Evolutionary conservation across 768 basidiomycete species (phyloP), one percentile per base, ranked within the genome.

Genomic region (Flagelloscypha sp.): DNA sequence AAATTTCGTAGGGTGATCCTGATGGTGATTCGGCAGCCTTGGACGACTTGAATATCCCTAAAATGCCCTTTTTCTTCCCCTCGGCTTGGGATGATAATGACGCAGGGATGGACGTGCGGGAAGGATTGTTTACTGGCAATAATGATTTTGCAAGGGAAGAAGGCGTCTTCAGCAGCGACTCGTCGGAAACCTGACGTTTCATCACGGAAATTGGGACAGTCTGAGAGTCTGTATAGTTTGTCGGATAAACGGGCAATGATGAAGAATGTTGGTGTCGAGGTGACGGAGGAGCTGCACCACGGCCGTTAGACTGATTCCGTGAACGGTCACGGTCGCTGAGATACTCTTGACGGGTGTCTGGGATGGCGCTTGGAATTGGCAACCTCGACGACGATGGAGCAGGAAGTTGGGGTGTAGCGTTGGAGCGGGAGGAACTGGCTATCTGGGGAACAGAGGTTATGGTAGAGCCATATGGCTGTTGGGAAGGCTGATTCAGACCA

Each of bases 141-240:
- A 69, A 70, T 0, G 62, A 62, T 3, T 61, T 70, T 3, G 73
- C 72, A 12, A 81, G 65, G 1, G 80, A 80, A 9, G 79, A 80
- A 5, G 79, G 78, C 0, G 79, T 82, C 48, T 65, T 67, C 23
- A 81, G 63, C 24, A 74, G 57, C 7, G 70, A 66, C 30, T 78
- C 77, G 35, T 69, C 59, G 9, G 70, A 71, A 13, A 57, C 52
- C 24, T 55, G 48, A 20, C 60, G 60, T 27, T 60, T 54, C 15
- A 62, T 35, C 11, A 52, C 9, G 47, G 44, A 10, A 54, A 54
- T 17, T 43, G 49, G 39, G 41, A 1, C 8, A 25, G 23, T 12
- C 15, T 10, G n/a, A 15, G 53, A 6, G 19, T 32, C 9, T 41
- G 25, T 5, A 47, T 32, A 24, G 47, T 44, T 31, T 37, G 35